A percentile compares a stretch with the other conserved stretches of the same genome.
Conservation (phyloP, 768 basidiomycete species). For the Lactarius hatsudake region DNA sequence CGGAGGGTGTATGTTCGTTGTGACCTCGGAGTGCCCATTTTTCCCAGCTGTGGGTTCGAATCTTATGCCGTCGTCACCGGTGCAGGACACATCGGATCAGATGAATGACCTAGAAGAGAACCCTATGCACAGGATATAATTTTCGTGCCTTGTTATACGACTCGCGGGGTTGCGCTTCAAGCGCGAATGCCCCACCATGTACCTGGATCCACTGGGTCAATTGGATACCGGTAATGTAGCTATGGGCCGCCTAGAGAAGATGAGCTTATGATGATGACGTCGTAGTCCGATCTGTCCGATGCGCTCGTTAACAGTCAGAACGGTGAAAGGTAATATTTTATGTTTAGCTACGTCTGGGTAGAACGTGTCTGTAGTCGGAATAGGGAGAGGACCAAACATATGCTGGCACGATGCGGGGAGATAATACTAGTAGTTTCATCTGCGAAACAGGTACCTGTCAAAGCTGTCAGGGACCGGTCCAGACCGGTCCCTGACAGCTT, state of each 20-base stretch:
- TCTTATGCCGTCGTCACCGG: too few species aligned
- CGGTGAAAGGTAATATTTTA: constrained; percentile 59
- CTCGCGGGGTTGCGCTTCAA: constrained; percentile 86
- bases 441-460: too few species aligned
- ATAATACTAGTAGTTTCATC: constrained; percentile 42
- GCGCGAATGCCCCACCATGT: constrained; percentile 61
- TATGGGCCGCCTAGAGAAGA: not conserved
- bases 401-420: constrained; percentile 75
- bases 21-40: too few species aligned
- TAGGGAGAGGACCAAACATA: constrained; percentile 70
- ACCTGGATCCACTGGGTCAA: constrained; percentile 67
- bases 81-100: not conserved
- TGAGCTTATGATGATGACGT: constrained; percentile 47
- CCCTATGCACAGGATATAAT: constrained; percentile 50
- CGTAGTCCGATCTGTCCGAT: constrained; percentile 63
- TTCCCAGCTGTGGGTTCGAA: too few species aligned
- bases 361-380: constrained; percentile 45
- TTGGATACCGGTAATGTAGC: constrained; percentile 71
- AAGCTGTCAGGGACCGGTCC: too few species aligned
- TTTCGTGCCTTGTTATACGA: constrained; percentile 76
- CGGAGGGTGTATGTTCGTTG: too few species aligned
- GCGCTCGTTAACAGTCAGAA: constrained; percentile 61
- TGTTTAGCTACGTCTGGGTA: constrained; percentile 29
- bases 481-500: too few species aligned
- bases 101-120: not conserved